Conservation (phyloP, 495 filamentous ascomycete genomes). For the Penicillium crystallinum region DNA sequence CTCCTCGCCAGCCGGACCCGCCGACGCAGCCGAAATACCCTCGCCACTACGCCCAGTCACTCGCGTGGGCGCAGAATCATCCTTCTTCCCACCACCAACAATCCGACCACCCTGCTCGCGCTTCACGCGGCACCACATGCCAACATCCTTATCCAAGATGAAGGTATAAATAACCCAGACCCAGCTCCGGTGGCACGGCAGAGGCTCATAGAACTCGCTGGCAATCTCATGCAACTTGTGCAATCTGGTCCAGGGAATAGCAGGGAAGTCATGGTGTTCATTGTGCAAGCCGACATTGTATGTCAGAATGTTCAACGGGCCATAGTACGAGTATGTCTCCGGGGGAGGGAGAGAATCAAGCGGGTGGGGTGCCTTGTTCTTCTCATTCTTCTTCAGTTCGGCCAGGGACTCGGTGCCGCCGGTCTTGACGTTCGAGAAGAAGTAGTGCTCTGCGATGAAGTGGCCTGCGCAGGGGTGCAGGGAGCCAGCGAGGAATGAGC, state of each 20-base stretch:
- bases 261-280: slow-evolving; percentile 98
- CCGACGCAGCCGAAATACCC: slow-evolving; percentile 37
- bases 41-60: slow-evolving; percentile 39
- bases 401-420: slow-evolving; percentile 53
- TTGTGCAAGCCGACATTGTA: slow-evolving; percentile 98
- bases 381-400: slow-evolving; percentile 26
- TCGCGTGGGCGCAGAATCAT: slow-evolving; percentile 7
- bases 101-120: slow-evolving; percentile 72
- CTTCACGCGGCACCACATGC: slow-evolving; percentile 90
- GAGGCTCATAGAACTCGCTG: slow-evolving; percentile 82
- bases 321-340: slow-evolving; percentile 98
- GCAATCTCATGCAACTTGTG: slow-evolving; percentile 73
- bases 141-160: slow-evolving; percentile 80
- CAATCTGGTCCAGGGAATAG: slow-evolving; percentile 87
- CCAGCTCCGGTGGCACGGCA: slow-evolving; percentile 89
- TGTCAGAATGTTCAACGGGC: slow-evolving; percentile 81
- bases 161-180: slow-evolving; percentile 91
- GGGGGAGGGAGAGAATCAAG: slow-evolving; percentile 55
- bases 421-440: slow-evolving; percentile 67
- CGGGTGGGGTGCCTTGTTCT: slow-evolving; percentile 32
- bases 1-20: slow-evolving; percentile 34
- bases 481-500: slow-evolving; percentile 87
- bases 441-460: slow-evolving; percentile 99
- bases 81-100: slow-evolving; percentile 45
- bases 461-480: slow-evolving; percentile 95